Evolutionary conservation across 169 alveolate species (phyloP).

Genomic region (Plasmodium fragile): DNA sequence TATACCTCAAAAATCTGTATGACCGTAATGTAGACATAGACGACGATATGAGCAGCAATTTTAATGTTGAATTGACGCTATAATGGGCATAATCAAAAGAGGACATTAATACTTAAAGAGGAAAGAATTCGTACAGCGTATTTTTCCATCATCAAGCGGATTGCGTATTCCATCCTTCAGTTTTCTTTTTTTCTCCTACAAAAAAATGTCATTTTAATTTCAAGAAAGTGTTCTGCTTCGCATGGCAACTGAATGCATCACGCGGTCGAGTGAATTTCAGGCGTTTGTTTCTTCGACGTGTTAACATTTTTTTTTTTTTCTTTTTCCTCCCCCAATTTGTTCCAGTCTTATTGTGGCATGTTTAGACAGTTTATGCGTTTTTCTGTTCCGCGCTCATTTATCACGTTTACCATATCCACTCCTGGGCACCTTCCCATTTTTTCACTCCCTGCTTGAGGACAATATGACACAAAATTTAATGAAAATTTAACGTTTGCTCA

Average conservation of each 20-base stretch:
- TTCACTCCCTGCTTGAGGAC: neutral
- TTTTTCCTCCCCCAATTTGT: neutral
- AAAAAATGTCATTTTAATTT: neutral
- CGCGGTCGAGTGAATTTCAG: neutral
- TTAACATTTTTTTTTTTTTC: neutral
- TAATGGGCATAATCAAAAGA: neutral
- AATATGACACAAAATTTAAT: neutral
- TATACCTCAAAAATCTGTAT: slow-evolving; percentile 77
- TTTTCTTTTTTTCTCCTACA: neutral
- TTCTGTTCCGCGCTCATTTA: neutral
- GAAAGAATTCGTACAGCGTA: neutral
- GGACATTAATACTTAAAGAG: neutral
- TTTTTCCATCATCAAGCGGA: neutral
- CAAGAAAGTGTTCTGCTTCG: neutral
- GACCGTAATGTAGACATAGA: slow-evolving; percentile 38
- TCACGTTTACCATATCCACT: neutral
- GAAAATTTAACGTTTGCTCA: neutral
- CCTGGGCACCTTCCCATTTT: neutral
- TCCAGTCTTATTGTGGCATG: neutral
- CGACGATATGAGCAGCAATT: slow-evolving; percentile 47
- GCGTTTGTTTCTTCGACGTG: neutral
- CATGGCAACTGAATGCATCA: neutral
- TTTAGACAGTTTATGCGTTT: neutral
- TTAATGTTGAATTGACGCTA: slow-evolving; percentile 47
- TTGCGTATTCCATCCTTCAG: neutral